Base-by-base conservation (phyloP, 2,329 filamentous ascomycete genomes). In the Fusarium staphyleae region DNA sequence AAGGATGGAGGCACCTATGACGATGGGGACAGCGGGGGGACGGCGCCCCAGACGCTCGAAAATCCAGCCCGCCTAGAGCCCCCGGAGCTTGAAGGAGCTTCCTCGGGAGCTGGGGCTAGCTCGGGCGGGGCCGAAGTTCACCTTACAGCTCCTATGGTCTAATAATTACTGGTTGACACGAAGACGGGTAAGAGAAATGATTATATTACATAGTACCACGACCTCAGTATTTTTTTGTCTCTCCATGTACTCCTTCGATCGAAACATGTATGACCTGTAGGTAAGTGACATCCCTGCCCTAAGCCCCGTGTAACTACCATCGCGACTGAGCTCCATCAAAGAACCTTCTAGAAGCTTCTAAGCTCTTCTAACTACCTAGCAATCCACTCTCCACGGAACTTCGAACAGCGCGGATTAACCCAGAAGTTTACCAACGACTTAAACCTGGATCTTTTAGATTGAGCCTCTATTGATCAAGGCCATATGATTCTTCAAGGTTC, bases 311-410 rank as follows among this genome's bases (percentile, higher is more conserved):
- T 3, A 24, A 24, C 6, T 48, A 57, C 26, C 39, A 60, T 36
- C 48, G 53, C 12, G 30, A 37, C 48, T 53, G 43, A 42, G 40
- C 43, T 52, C 39, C 22, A 13, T 34, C 40, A 26, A 49, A 51
- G 65, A 67, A 67, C 51, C 54, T 67, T 67, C 65, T 67, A 67
- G 65, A 67, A 67, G 26, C 61, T 67, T 67, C 65, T 41, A 53
- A 51, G 30, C 19, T 47, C 32, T 22, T 12, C 12, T 45, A 13
- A 13, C 39, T 22, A 15, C 15, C 10, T 15, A n/a, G n/a, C n/a
- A n/a, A n/a, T n/a, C n/a, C n/a, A 13, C 9, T 22, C n/a, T 34
- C 19, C 19, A 22, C 19, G 22, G 22, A 24, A 24, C 22, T 24
- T 22, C 19, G 19, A 22, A 7, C 19, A 7, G 19, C 22, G 7